Evolutionary conservation across 2,329 filamentous ascomycete genomes (phyloP).

Genomic region (Fusarium neocosmosporiellum): DNA sequence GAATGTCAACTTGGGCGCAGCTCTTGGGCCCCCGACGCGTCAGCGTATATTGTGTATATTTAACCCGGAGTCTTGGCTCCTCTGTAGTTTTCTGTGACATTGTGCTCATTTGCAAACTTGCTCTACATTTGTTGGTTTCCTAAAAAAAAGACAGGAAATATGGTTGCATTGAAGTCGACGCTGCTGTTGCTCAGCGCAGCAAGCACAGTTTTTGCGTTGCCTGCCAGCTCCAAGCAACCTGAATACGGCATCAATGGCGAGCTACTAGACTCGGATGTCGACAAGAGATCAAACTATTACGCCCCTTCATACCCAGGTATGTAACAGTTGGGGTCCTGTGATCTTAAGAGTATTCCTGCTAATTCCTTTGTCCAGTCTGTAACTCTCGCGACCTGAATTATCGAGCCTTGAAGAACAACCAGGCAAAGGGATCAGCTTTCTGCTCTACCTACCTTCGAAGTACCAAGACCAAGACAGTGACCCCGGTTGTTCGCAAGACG

Average conservation of each 20-base stretch:
- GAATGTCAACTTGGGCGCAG: not conserved
- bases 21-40: not conserved
- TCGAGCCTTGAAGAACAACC: not conserved
- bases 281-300: not conserved
- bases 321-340: not conserved
- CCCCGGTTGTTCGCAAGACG: not conserved
- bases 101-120: not conserved
- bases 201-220: not conserved
- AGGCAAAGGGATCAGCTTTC: not conserved
- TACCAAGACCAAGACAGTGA: not conserved
- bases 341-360: not conserved
- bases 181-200: not conserved
- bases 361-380: not conserved
- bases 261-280: not conserved
- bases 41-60: not conserved
- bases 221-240: not conserved
- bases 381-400: not conserved
- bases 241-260: not conserved
- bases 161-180: not conserved
- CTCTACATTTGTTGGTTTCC: not conserved
- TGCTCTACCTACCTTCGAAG: not conserved
- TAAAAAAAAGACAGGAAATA: not conserved
- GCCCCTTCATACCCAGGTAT: not conserved
- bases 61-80: not conserved
- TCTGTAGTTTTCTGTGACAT: not conserved